Evolutionary conservation across 176 grass and related monocot species (phyloP), one percentile per base, ranked within the genome.

Genomic region (Zizania latifolia): DNA sequence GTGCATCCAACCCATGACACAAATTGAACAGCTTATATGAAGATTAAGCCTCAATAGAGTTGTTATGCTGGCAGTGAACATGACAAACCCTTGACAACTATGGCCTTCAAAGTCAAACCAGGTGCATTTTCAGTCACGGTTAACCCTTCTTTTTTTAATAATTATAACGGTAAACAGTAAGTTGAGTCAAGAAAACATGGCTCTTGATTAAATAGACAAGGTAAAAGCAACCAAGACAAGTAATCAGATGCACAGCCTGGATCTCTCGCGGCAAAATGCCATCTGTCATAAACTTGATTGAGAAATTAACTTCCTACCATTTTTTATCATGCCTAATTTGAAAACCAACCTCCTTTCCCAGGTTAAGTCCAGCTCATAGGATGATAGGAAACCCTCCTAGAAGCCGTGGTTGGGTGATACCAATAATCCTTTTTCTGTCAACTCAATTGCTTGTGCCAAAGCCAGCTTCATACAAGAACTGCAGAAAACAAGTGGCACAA

Each of bases 211-310:
- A n/a, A n/a, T 59, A 82, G 24, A 78, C 19, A 50, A 50, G 23
- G 32, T 24, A 72, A 45, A 50, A 83, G 48, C 36, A 86, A 43
- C 58, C 10, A 72, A 80, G 11, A 70, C 58, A 83, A 82, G 43
- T 74, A n/a, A n/a, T n/a, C n/a, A 64, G 33, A 78, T 62, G 33
- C 43, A 54, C 33, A 35, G 92, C 95, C 95, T 99, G 91, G 48
- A 99, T 50, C 71, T 99, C 91, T 80, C 95, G 89, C 63, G 94
- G 86, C 75, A 99, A 87, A 89, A 99, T 99, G 44, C 95, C 95
- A 84, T 99, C 91, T 27, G 91, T 99, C 95, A 99, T 99, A 73
- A 99, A 99, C 82, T 99, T 99, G 76, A 99, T 99, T 30, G 79
- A 92, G 50, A n/a, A 86, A 99, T 53, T 78, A 87, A 57, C 77